These are phyloP conservation scores for Sclerotiophoma versabilis DNA, from an alignment of 2,329 filamentous ascomycete genomes.

Conservation along the genomic window DNA sequence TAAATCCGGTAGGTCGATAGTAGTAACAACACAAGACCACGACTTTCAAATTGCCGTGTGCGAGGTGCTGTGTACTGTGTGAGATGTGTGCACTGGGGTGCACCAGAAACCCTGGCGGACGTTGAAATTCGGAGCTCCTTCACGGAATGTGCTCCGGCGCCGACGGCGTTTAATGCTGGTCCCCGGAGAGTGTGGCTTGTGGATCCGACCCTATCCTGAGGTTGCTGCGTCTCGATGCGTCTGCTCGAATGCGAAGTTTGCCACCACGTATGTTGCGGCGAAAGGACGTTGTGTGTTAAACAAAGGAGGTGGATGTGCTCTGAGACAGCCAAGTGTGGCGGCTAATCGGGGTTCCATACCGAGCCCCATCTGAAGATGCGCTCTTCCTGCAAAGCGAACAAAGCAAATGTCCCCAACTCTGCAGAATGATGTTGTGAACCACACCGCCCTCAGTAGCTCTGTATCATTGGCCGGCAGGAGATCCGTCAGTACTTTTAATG, in stretches of 20 bases:
- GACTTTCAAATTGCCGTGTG: background rate
- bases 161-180: background rate
- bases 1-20: background rate
- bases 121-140: background rate
- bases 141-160: background rate
- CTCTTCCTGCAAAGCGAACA: constrained; percentile 2
- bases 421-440: constrained; percentile 3
- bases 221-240: background rate
- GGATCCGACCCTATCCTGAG: background rate
- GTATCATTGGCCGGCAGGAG: background rate
- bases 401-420: constrained; percentile 2
- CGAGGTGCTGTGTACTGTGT: background rate
- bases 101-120: background rate
- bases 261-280: constrained; percentile 3
- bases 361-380: background rate
- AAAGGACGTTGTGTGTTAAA: constrained; percentile 2
- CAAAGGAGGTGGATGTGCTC: background rate
- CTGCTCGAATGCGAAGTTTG: background rate
- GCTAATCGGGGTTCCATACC: constrained; percentile 4
- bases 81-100: background rate
- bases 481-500: background rate
- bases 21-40: background rate
- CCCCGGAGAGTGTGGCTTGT: background rate
- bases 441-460: background rate
- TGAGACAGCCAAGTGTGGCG: background rate